Conservation (phyloP, 495 filamentous ascomycete species). For the Aspergillus conjunctus region DNA sequence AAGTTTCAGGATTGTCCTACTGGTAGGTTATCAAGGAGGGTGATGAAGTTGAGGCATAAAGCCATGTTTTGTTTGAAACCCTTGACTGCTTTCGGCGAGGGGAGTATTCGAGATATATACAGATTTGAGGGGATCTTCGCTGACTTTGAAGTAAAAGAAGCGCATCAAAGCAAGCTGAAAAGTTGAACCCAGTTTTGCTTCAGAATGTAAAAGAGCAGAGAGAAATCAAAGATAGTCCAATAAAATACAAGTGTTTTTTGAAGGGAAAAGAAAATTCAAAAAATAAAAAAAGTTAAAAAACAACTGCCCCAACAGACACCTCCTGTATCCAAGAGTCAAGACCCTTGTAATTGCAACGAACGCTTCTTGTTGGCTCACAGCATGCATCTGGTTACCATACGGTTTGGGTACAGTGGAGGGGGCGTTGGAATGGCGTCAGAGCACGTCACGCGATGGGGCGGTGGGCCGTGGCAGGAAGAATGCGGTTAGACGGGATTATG, state of each 20-base stretch:
- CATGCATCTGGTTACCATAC: constrained; percentile 28
- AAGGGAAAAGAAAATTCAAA: background rate
- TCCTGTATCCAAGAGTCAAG: background rate
- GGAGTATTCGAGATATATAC: background rate
- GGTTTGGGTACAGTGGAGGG: constrained; percentile 25
- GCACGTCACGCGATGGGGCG: constrained; percentile 44
- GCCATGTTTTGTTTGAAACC: background rate
- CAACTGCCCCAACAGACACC: background rate
- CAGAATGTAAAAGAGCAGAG: constrained; percentile 1
- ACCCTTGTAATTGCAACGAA: constrained; percentile 26
- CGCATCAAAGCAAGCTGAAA: background rate
- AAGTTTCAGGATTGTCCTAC: constrained; percentile 2
- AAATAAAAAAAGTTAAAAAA: constrained; percentile 17
- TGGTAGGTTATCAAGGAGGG: background rate
- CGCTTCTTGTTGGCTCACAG: constrained; percentile 28
- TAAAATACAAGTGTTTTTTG: background rate
- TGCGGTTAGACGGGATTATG: constrained; percentile 30
- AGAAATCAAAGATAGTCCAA: constrained; percentile 1
- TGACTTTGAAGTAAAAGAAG: background rate
- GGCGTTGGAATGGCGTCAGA: constrained; percentile 37
- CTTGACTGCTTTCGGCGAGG: background rate
- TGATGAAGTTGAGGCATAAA: background rate
- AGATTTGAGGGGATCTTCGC: background rate
- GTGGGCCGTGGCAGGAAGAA: constrained; percentile 48
- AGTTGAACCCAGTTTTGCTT: background rate